Base-by-base conservation (phyloP, 345 rosid genomes). In the Trapa incisa region DNA sequence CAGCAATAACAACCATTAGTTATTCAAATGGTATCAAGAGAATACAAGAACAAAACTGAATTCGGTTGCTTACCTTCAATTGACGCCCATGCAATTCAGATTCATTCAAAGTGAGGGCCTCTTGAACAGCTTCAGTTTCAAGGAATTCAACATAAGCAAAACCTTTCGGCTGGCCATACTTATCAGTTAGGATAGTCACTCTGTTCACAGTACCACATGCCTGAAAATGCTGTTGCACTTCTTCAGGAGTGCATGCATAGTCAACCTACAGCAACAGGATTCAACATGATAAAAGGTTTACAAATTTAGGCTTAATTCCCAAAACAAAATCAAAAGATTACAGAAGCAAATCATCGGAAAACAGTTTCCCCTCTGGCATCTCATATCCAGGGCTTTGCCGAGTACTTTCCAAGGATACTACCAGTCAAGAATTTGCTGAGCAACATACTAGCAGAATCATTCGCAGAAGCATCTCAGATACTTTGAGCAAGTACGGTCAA, bases 151-250 rank as follows among this genome's bases (percentile, higher is more conserved):
- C 97, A 73, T 93, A 93, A 39, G 97, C 99, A 77, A 87, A 93
- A 68, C 99, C 99, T 76, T 91, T 93, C 67, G 99, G 99, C 67
- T 91, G 97, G 57, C 99, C 99, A 48, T 56, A 91, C 67, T 93
- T 88, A 85, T 93, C 97, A 1, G 99, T 88, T 67, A 88, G 80
- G 81, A 93, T 90, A 11, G 98, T 90, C 61, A 93, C 97, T 53
- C 98, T 75, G 71, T 93, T 92, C 52, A 93, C 97, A 32, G 96
- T 93, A 72, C 97, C 98, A 64, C 98, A 93, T 42, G 97, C 77
- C 76, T 93, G 96, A 69, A 93, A 93, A 86, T 93, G 97, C 73
- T 88, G 97, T 75, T 91, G 97, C 69, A 93, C 99, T 81, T 93
- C 99, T 82, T 93, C 99, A 39, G 97, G 97, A 13, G 97, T 91